Conservation (phyloP, 2,329 filamentous ascomycete species). For the Pezicula radicicola region DNA sequence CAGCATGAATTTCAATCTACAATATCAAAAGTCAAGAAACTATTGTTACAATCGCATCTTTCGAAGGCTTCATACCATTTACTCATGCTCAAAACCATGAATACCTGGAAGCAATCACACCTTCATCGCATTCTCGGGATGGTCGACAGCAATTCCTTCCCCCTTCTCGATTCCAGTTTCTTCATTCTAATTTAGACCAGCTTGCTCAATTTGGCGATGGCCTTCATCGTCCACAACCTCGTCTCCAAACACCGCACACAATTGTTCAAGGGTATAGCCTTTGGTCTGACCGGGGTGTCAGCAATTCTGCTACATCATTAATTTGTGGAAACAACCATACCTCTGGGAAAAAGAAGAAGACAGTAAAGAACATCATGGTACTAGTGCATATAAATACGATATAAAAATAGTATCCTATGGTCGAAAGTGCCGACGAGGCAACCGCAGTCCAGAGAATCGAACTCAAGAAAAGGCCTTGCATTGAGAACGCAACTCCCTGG, state of each 20-base stretch:
- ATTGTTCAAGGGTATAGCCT: background rate
- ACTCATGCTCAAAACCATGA: too few relatives aligned
- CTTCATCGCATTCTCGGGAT: too few relatives aligned
- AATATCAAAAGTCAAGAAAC: too few relatives aligned
- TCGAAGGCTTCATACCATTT: too few relatives aligned
- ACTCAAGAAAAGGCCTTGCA: background rate
- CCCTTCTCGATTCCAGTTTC: too few relatives aligned
- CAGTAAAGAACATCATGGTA: background rate
- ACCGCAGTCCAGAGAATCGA: background rate
- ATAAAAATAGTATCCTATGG: background rate
- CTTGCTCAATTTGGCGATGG: background rate
- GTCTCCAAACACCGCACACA: background rate
- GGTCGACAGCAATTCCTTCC: too few relatives aligned
- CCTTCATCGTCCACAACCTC: background rate
- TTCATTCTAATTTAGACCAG: too few relatives aligned
- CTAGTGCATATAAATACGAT: background rate
- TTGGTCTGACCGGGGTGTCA: background rate
- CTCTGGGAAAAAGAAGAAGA: background rate
- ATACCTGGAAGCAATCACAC: too few relatives aligned
- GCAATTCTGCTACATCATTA: background rate
- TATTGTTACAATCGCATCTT: too few relatives aligned
- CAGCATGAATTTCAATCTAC: too few relatives aligned
- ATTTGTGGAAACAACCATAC: background rate
- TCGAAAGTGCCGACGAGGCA: background rate
- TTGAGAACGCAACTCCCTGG: background rate